Evolutionary conservation across 1,284 basidiomycete species (phyloP), one percentile per base, ranked within the genome.

Genomic region (Leucoagaricus sp.): DNA sequence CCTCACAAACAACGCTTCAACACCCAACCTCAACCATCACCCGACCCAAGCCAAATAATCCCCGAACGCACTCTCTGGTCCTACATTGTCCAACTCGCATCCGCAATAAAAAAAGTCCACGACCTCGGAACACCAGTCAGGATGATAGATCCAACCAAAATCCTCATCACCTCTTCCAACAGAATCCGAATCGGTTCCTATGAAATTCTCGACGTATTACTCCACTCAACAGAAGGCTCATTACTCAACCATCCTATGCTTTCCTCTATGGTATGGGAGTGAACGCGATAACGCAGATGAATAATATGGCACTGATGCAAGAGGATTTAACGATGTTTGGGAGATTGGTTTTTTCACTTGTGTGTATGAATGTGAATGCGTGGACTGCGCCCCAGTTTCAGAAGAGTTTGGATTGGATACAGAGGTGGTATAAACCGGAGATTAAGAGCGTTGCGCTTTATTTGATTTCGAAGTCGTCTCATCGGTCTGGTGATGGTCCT

Each of bases 21-120:
- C 31, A 12, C 31, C 12, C 31, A 33, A 33, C 31, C 31, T 33
- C 31, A 6, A 7, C 31, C 31, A 7, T 12, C 31, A 33, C 36
- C 36, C 15, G 36, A 38, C 36, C 36, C 36, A 8, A 4, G 12
- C 15, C 4, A 72, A 5, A 67, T 72, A 19, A 75, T 93, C 28
- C 81, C 90, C 0, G 97, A 99, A 71, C 80, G 87, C n/a, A 86
- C 89, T 0, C 70, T 99, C 10, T 99, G 97, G 96, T 91, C 90
- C 15, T 99, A 96, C 67, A 84, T 97, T 50, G 84, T 94, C 33
- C 96, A 99, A 72, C 85, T 99, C 53, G 88, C 91, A 2, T 89
- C 85, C 61, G 95, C 93, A 0, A 84, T 99, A 69, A 94, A 91
- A 70, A 84, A 82, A 28, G 87, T 93, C 0, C 97, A 99, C 68